Base-by-base conservation (phyloP, 2,329 filamentous ascomycete genomes). In the Cyclaneusma minus region DNA sequence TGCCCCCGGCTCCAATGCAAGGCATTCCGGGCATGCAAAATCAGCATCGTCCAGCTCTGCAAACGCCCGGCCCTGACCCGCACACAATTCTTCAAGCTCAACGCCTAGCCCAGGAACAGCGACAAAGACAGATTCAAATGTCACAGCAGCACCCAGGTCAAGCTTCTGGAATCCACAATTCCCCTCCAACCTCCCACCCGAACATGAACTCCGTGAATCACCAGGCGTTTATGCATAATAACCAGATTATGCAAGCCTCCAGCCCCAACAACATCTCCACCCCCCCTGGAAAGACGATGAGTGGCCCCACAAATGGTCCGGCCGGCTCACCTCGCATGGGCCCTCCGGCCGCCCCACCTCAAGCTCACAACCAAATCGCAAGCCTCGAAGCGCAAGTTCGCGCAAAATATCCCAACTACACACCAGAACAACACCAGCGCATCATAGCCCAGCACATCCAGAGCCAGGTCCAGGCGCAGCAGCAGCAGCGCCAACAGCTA, bases 1-100 rank as follows among this genome's bases (percentile, higher is more conserved):
- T 79, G 13, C 69, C 73, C 19, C 75, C 80, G 44, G 72, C 76
- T 13, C 77, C 77, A 36, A 64, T 82, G 55, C 73, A 77, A 40
- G 33, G 31, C 17, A 58, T 63, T 48, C 58, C 56, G 34, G 54
- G 52, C 24, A 38, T 55, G 37, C 56, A 64, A 34, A 56, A 55
- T 5, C 64, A 76, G 35, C 61, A 68, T 28, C 64, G 75, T 29
- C 64, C 81, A 55, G 64, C 69, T 2, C 51, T 63, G 37, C 48
- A 55, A 5, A 56, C 53, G 25, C 50, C 54, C 6, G 53, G 52
- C 22, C 44, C 66, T 3, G 65, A 72, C 32, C 53, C 65, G 14
- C 60, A 60, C 29, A 49, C 73, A 24, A 59, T 73, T 38, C 55
- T 75, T 39, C 72, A 77, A 40, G 66, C 72, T 10, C 69, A 72